These are phyloP conservation scores for Candida saitoana DNA, from an alignment of 805 yeast species.

Conservation along the genomic window DNA sequence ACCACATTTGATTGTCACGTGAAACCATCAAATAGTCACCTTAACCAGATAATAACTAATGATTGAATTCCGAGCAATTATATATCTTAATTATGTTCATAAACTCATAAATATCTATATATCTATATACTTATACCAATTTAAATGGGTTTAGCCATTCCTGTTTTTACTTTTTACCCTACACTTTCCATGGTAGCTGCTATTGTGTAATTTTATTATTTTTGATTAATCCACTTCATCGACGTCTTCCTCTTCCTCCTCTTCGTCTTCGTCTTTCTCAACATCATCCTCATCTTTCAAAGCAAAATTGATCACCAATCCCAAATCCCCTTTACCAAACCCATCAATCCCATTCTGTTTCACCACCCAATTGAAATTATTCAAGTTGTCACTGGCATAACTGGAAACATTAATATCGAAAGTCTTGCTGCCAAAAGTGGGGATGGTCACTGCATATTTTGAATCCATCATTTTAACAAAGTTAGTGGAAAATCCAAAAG, in stretches of 20 bases:
- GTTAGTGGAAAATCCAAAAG: constrained; percentile 53
- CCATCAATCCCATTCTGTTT: constrained; percentile 34
- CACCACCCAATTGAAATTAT: constrained; percentile 45
- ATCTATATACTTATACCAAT: neutral
- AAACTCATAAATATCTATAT: neutral
- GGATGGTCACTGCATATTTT: constrained; percentile 48
- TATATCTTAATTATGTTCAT: too few relatives aligned
- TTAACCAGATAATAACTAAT: too few relatives aligned
- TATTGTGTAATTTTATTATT: too few relatives aligned
- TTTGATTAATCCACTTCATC: too few relatives aligned
- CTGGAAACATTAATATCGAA: constrained; percentile 40
- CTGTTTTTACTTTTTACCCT: too few relatives aligned
- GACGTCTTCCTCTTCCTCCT: neutral
- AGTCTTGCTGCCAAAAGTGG: constrained; percentile 42
- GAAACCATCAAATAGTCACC: too few relatives aligned
- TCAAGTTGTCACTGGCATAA: constrained; percentile 41
- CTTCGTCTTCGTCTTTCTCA: neutral
- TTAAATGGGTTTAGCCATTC: too few relatives aligned
- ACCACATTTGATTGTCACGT: too few relatives aligned
- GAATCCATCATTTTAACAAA: constrained; percentile 48
- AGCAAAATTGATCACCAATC: constrained; percentile 36
- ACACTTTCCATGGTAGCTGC: too few relatives aligned
- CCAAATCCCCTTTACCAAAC: constrained; percentile 27
- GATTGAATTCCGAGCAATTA: too few relatives aligned
- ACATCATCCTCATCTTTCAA: constrained; percentile 27